Base-by-base conservation (phyloP, 495 filamentous ascomycete genomes). In the Parachaetomium inaequale region DNA sequence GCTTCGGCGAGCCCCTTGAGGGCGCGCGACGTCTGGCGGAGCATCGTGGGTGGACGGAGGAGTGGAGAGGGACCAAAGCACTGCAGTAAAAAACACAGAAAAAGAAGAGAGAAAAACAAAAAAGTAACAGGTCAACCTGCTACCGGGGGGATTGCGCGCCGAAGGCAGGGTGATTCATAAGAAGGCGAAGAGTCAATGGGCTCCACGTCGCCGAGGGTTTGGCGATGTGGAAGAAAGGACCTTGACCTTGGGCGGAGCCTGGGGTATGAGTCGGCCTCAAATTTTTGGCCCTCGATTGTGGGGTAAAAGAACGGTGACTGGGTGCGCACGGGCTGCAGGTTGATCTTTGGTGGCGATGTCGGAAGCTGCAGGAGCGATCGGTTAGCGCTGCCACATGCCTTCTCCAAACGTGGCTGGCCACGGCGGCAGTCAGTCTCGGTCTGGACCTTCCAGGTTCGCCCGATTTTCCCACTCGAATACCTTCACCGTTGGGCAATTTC, bases 21-120 rank as follows among this genome's bases (percentile, higher is more conserved):
- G 74, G 78, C 76, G 65, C 72, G 71, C 67, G 69, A 63, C 43
- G 76, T 72, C 63, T 73, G 74, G 51, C 75, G 78, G 66, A 80
- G 74, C 78, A 80, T 80, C 49, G 62, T 61, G 63, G 36, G 8
- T 60, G 62, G 31, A 7, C 7, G 53, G 60, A 59, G 62, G 42
- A 53, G 66, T 21, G 58, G 63, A 62, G 61, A 69, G 59, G 36
- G 15, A 47, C 43, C 43, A 32, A 62, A 61, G 3, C 28, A 58
- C 49, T 8, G 25, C 49, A 45, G 65, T 56, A 61, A 59, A 55
- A 11, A 12, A 51, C 4, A 59, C 50, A 12, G 19, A 51, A 12
- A 7, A 63, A 49, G 58, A 29, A 28, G 38, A 26, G 47, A 66
- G 59, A 69, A 65, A 66, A 60, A 36, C 8, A 49, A 62, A 23